Evolutionary conservation across 768 basidiomycete genomes (phyloP), one percentile per base, ranked within the genome.

Genomic region (Chalciporus piperatus): DNA sequence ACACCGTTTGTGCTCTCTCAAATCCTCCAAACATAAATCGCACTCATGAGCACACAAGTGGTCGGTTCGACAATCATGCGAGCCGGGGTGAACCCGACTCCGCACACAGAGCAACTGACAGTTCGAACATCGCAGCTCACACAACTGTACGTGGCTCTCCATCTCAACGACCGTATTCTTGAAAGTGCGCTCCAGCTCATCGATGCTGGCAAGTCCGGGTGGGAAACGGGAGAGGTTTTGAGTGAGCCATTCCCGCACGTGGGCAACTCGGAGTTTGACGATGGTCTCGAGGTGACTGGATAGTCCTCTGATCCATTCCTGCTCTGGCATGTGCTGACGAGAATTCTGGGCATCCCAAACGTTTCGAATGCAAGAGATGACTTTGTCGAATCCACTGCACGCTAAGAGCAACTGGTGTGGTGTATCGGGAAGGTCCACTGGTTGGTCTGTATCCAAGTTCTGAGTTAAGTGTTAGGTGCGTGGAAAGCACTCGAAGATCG

Each of bases 31-130:
- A 32, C 64, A 64, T 52, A 76, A 81, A 35, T 73, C 69, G 52
- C 83, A 84, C 11, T 48, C 27, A 33, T 72, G 70, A 4, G 50
- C 48, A 51, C 84, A 85, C 5, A 55, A 32, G 55, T 85, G 84
- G 19, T 66, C 55, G 0, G 84, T 79, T 25, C 65, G 63, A 51
- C 83, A 85, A 46, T 79, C 65, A 54, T 85, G 83, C 1, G 43
- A 49, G 6, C 65, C 64, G 5, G 73, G 72, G 51, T 85, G 84
- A 14, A 66, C 67, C 6, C 75, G 72, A 46, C 67, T 67, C 22
- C 67, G 72, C 9, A 83, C 45, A 51, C 84, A 85, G 19, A 66
- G 55, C 2, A 84, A 65, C 38, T 77, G 72, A 58, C 84, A 85
- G 4, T 49, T 50, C 2, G 56, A 54, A 55, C 84, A 85, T 44